Evolutionary conservation across 106 monocot species (phyloP).

Genomic region (Allium sativum): DNA sequence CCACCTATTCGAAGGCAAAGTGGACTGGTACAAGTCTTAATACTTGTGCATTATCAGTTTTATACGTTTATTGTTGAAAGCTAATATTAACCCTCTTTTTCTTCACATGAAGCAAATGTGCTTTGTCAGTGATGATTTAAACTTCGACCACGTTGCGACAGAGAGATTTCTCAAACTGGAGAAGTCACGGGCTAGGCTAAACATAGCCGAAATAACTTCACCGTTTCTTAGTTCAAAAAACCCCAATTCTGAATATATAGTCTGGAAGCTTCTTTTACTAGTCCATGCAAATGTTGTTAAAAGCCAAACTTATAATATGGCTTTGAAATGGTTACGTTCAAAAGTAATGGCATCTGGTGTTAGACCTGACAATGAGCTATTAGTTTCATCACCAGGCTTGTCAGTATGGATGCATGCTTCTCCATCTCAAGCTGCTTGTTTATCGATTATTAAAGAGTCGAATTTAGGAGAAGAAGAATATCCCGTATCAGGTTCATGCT

Average conservation of each 20-base stretch:
- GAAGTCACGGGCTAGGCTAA: constrained; percentile 53
- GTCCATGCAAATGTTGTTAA: constrained; percentile 14
- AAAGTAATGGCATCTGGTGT: constrained; percentile 48
- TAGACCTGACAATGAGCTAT: constrained; percentile 19
- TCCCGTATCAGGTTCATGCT: constrained; percentile 34
- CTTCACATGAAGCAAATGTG: constrained; percentile 30
- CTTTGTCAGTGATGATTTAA: constrained; percentile 12
- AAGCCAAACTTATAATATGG: constrained; percentile 17
- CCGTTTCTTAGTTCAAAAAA: constrained; percentile 55
- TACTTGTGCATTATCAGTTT: too few relatives aligned
- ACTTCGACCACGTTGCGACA: constrained; percentile 44
- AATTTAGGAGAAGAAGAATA: constrained; percentile 20
- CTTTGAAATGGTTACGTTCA: constrained; percentile 57
- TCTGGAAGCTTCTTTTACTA: constrained; percentile 69
- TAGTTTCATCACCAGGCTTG: constrained; percentile 33
- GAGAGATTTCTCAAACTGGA: constrained; percentile 31
- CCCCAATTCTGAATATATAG: constrained; percentile 41
- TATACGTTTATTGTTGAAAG: not conserved
- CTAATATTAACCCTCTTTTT: constrained; percentile 6
- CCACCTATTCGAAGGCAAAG: constrained; percentile 38
- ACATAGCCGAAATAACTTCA: constrained; percentile 46
- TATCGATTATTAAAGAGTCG: constrained; percentile 45
- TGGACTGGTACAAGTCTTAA: constrained; percentile 11
- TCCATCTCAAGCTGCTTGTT: constrained; percentile 23
- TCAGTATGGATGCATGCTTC: constrained; percentile 59